Evolutionary conservation across 495 filamentous ascomycete species (phyloP), one percentile per base, ranked within the genome.

Genomic region (Gamarada debralockiae): DNA sequence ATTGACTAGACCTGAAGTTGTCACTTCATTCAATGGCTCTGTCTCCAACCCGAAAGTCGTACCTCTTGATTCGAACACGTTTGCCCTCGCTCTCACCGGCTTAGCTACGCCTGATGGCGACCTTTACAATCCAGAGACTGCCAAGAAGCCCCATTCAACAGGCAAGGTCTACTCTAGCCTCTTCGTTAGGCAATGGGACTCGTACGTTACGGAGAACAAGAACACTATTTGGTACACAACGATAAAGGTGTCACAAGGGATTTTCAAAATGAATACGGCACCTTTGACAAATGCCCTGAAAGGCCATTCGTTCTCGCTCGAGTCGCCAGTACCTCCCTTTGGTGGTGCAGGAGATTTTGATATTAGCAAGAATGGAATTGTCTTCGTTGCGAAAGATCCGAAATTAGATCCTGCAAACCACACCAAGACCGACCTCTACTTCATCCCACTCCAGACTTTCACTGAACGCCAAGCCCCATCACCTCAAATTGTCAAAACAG

Each of bases 331-430:
- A 7, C 65, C 80, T 40, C 74, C 80, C 0, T 77, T 87, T 61
- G 75, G 73, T 10, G 72, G 74, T 29, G 59, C 75, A 20, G 68
- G 68, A 24, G 79, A 85, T 62, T 87, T 75, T 49, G 81, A 78
- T 57, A 76, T 82, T 52, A 68, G 71, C 40, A 65, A 70, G 36
- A 68, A 62, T 47, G 80, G 80, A 2, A 73, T 97, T 51, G 82
- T 87, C 1, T 96, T 96, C 65, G 81, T 95, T 24, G 83, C 91
- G 0, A 62, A 62, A 59, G 90, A 95, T 60, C 92, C 91, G 0
- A 75, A 77, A 6, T 62, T 93, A 3, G 82, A 89, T 57, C 82
- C 84, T 3, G 92, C 92, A 0, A 76, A 81, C 12, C 84, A 93
- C 68, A 97, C 92, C 3, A 87, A 90, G 55, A 85, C 84, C 31